Evolutionary conservation across 1,139 yeast species (phyloP).

Genomic region (Saccharomycopsis hybrid): DNA sequence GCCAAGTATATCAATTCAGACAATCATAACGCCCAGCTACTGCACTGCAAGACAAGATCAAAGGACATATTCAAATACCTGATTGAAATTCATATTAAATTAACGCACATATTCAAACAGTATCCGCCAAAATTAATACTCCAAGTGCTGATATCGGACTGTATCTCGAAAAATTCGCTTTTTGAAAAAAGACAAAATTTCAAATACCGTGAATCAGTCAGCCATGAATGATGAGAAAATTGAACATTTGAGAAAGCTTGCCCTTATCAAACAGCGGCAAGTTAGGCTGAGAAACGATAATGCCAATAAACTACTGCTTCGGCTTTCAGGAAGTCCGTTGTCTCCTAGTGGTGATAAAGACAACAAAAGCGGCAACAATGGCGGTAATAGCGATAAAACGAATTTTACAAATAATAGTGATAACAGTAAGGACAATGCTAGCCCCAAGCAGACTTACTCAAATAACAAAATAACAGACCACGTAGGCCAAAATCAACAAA

Average conservation of each 20-base stretch:
- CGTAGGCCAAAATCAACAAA: slow-evolving; percentile 7
- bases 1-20: no score
- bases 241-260: slow-evolving; percentile 15
- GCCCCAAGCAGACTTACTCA: neutral
- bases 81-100: no score
- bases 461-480: slow-evolving; percentile 11
- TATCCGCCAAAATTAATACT: no score
- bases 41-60: no score
- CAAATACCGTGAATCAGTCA: neutral
- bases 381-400: neutral
- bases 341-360: neutral
- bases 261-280: slow-evolving; percentile 1
- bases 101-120: no score
- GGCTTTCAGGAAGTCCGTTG: neutral
- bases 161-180: no score
- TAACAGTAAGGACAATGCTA: neutral
- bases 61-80: no score
- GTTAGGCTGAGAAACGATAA: no score
- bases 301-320: no score
- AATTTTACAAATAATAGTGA: neutral
- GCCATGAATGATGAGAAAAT: slow-evolving; percentile 18
- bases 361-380: neutral
- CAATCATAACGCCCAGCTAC: no score
- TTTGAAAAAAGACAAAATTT: no score
- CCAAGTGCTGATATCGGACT: no score